These are phyloP conservation scores for Diphasiastrum complanatum DNA, from an alignment of 83 land plant species.

Conservation along the genomic window DNA sequence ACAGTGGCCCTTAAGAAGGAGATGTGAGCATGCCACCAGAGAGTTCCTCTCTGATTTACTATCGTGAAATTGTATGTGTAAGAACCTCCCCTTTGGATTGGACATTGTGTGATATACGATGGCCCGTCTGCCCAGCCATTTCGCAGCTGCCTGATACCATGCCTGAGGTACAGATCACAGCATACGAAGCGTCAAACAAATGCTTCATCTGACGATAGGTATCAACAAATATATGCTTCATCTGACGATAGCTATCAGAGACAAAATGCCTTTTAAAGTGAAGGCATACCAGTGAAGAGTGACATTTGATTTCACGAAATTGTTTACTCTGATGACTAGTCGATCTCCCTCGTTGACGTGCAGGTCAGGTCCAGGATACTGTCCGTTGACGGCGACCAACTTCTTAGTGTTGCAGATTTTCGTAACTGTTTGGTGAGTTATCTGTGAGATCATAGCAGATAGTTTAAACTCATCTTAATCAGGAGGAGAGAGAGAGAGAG, in stretches of 20 bases:
- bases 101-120: conserved; percentile 65
- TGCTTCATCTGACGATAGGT: not conserved
- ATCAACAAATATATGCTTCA: not conserved
- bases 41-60: conserved; percentile 50
- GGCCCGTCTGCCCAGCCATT: conserved; percentile 70
- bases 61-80: conserved; percentile 41
- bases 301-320: conserved; percentile 22
- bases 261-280: not conserved
- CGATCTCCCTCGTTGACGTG: conserved; percentile 19
- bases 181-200: not conserved
- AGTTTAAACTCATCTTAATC: too few relatives aligned
- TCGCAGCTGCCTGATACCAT: conserved; percentile 53
- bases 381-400: conserved; percentile 30
- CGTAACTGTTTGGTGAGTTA: too few relatives aligned
- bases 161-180: conserved; percentile 31
- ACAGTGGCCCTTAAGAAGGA: conserved; percentile 56
- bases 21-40: conserved; percentile 71
- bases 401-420: conserved; percentile 26
- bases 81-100: conserved; percentile 41
- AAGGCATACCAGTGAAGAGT: conserved; percentile 29
- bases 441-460: too few relatives aligned
- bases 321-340: conserved; percentile 18
- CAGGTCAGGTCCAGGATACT: conserved; percentile 31
- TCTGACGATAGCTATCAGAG: not conserved
- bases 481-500: too few relatives aligned